Evolutionary conservation across 2,329 filamentous ascomycete species (phyloP).

Genomic region (Nemania sp.): DNA sequence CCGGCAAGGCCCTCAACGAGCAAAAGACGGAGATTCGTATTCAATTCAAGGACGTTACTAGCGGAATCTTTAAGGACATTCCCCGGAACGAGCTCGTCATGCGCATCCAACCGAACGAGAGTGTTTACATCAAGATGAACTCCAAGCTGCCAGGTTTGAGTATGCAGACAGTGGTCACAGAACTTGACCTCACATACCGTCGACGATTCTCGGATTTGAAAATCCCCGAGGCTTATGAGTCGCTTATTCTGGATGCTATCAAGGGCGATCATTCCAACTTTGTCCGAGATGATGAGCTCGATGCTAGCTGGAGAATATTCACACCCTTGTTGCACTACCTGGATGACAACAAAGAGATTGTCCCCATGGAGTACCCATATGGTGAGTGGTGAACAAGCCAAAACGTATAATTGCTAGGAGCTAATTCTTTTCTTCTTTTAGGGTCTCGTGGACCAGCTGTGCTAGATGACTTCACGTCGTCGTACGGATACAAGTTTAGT

Average conservation of each 20-base stretch:
- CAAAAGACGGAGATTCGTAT: slow-evolving; percentile 99
- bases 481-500: slow-evolving; percentile 98
- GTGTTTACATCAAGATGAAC: slow-evolving; percentile 99
- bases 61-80: slow-evolving; percentile 99
- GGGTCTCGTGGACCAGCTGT: slow-evolving; percentile 96
- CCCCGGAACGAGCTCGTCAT: slow-evolving; percentile 99
- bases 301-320: slow-evolving; percentile 98
- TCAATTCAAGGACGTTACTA: slow-evolving; percentile 99
- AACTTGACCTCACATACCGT: slow-evolving; percentile 97
- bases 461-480: slow-evolving; percentile 96
- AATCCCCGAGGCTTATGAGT: slow-evolving; percentile 99
- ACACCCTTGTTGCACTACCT: slow-evolving; percentile 97
- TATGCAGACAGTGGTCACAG: slow-evolving; percentile 99
- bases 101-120: slow-evolving; percentile 99
- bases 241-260: slow-evolving; percentile 93
- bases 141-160: slow-evolving; percentile 97
- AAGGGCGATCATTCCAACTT: slow-evolving; percentile 99
- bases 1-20: slow-evolving; percentile 97
- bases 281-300: slow-evolving; percentile 94
- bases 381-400: slow-evolving; percentile 68
- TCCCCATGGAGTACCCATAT: slow-evolving; percentile 99
- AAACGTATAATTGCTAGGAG: neutral
- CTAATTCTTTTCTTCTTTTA: slow-evolving; percentile 54
- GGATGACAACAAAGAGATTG: slow-evolving; percentile 99
- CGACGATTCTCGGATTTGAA: slow-evolving; percentile 99